Percentiles rank a stretch among this genome's conserved stretches.
These are phyloP conservation scores for Cryptococcus sp. DNA, from an alignment of 1,284 basidiomycete species.

Conservation along the genomic window DNA sequence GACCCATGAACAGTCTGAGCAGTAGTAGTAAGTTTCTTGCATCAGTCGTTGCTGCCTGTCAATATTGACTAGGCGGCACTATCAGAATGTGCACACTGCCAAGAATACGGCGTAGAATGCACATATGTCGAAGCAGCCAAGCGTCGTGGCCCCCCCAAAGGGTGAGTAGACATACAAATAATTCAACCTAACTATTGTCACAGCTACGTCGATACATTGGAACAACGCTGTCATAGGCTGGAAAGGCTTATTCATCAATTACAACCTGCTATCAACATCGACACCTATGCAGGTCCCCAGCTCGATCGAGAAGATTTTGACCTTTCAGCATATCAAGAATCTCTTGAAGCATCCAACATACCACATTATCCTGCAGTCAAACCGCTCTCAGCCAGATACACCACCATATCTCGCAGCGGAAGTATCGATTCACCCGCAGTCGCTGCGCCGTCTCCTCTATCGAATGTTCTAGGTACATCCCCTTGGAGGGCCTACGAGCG, in stretches of 20 bases:
- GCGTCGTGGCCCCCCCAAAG: conserved; percentile 82
- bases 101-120: conserved; percentile 70
- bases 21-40: conserved; percentile 32
- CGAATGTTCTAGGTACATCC: conserved; percentile 30
- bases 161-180: conserved; percentile 56
- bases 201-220: conserved; percentile 71
- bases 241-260: conserved; percentile 67
- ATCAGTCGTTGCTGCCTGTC: neutral
- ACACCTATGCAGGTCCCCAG: conserved; percentile 66
- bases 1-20: conserved; percentile 46
- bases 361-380: conserved; percentile 44
- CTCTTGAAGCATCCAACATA: conserved; percentile 37
- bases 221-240: conserved; percentile 69
- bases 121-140: conserved; percentile 73
- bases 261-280: conserved; percentile 67
- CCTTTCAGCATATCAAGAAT: conserved; percentile 34
- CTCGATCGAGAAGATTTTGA: conserved; percentile 74
- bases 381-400: conserved; percentile 13
- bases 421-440: conserved; percentile 15
- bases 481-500: conserved; percentile 41
- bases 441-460: conserved; percentile 25
- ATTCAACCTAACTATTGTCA: neutral
- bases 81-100: conserved; percentile 70
- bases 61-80: neutral
- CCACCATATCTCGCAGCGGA: neutral